A percentile compares a stretch with the other conserved stretches of the same genome.
Conservation (phyloP, 352 stramenopile genomes). For the Globisporangium lucens region DNA sequence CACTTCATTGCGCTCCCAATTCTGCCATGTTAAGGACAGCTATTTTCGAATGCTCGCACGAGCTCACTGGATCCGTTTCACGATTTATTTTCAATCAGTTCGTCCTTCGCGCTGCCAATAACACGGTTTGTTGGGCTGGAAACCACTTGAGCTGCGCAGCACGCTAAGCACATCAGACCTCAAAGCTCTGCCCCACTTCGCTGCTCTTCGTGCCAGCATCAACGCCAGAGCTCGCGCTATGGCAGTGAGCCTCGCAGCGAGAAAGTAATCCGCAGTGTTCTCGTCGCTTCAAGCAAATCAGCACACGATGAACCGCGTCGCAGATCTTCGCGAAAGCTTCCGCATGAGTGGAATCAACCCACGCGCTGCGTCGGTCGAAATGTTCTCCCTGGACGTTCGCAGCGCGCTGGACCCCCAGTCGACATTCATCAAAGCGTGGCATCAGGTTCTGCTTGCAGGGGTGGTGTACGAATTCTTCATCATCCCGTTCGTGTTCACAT, state of each 20-base stretch:
- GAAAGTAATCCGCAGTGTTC: background rate
- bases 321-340: conserved; percentile 15
- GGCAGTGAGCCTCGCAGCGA: background rate
- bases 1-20: too few relatives aligned
- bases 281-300: background rate
- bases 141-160: background rate
- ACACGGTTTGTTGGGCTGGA: background rate
- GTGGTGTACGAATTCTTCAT: conserved; percentile 56
- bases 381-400: conserved; percentile 18
- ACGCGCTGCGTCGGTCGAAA: conserved; percentile 1
- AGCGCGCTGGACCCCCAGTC: conserved; percentile 54
- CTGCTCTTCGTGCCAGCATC: background rate
- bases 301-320: conserved; percentile 9
- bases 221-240: background rate
- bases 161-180: background rate
- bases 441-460: conserved; percentile 47
- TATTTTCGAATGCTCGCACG: too few relatives aligned
- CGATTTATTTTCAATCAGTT: conserved; percentile 2
- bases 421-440: conserved; percentile 40
- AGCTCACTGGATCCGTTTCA: background rate
- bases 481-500: conserved; percentile 52
- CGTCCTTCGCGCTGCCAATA: background rate
- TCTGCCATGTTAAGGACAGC: too few relatives aligned
- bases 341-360: background rate
- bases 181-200: background rate